A percentile compares a stretch with the other conserved stretches of the same genome.
Evolutionary conservation across 768 basidiomycete species (phyloP).

Genomic region (Tulasnella sp.): DNA sequence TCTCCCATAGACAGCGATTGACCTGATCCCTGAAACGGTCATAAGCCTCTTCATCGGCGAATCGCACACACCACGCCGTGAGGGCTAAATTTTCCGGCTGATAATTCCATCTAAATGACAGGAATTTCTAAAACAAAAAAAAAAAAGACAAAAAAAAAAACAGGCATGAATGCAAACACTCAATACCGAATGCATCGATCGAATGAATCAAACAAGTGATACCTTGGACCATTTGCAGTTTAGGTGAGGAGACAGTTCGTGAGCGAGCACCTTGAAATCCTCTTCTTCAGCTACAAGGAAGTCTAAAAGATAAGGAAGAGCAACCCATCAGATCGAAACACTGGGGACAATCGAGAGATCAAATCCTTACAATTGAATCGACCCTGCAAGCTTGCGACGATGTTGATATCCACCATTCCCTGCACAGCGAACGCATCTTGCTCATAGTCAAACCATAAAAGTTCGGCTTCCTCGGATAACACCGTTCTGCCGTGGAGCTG

Average conservation of each 20-base stretch:
- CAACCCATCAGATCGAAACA: neutral
- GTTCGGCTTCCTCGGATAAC: constrained; percentile 22
- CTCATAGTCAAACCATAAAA: constrained; percentile 53
- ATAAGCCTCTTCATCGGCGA: constrained; percentile 47
- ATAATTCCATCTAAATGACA: constrained; percentile 85
- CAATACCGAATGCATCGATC: too few species aligned
- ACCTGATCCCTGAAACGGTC: constrained; percentile 50
- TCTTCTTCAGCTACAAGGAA: constrained; percentile 27
- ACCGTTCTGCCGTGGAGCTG: neutral
- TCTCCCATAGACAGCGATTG: constrained; percentile 70
- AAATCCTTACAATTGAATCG: constrained; percentile 13
- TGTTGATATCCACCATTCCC: constrained; percentile 10
- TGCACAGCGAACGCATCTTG: constrained; percentile 25
- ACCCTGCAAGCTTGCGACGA: constrained; percentile 1
- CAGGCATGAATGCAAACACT: constrained; percentile 19
- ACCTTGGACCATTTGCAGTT: constrained; percentile 31
- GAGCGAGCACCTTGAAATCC: constrained; percentile 43
- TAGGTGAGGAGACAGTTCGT: constrained; percentile 55
- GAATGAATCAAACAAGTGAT: neutral
- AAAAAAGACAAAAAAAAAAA: constrained; percentile 21
- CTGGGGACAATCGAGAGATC: neutral
- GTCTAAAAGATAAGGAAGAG: constrained; percentile 11
- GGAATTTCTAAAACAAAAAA: constrained; percentile 17
- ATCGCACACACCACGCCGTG: constrained; percentile 77
- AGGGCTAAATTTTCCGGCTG: constrained; percentile 32